A percentile compares a stretch with the other conserved stretches of the same genome.
Evolutionary conservation across 2,329 filamentous ascomycete species (phyloP).

Genomic region (Botrytis deweyae): DNA sequence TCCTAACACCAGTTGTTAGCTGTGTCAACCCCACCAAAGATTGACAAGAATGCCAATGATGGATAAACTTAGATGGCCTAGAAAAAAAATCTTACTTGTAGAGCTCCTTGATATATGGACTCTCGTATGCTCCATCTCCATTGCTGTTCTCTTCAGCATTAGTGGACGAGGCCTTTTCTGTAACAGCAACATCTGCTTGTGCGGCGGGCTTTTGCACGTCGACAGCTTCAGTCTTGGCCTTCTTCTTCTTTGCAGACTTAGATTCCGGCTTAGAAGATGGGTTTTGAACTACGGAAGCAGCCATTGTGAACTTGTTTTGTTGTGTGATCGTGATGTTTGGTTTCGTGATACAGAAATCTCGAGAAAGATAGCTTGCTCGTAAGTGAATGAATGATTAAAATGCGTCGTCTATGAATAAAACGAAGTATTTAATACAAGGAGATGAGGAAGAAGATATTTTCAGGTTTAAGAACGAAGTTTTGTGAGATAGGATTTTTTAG

Average conservation of each 20-base stretch:
- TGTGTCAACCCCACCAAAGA: neutral
- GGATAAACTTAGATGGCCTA: conserved; percentile 10
- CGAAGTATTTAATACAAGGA: neutral
- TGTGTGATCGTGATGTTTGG: conserved; percentile 41
- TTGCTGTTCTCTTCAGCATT: conserved; percentile 44
- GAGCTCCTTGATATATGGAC: conserved; percentile 80
- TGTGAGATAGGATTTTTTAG: conserved; percentile 4
- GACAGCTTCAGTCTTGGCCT: conserved; percentile 55
- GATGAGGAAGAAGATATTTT: neutral
- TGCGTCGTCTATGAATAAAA: neutral
- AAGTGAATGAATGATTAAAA: neutral
- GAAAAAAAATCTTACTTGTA: conserved; percentile 67
- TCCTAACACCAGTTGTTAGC: conserved; percentile 52
- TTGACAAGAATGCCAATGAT: neutral
- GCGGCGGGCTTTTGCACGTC: conserved; percentile 49
- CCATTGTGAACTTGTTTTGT: conserved; percentile 50
- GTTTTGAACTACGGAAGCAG: conserved; percentile 62
- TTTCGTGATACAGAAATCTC: conserved; percentile 43
- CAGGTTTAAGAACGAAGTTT: neutral
- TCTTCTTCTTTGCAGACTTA: conserved; percentile 70
- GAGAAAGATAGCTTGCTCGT: neutral
- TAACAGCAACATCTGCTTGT: conserved; percentile 48
- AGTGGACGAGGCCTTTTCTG: conserved; percentile 50
- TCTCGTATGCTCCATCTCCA: conserved; percentile 64
- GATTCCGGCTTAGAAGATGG: conserved; percentile 60